phyloP scores from a whole-genome alignment of 1,284 basidiomycete genomes.

The Hypsizygus ulmarius region DNA sequence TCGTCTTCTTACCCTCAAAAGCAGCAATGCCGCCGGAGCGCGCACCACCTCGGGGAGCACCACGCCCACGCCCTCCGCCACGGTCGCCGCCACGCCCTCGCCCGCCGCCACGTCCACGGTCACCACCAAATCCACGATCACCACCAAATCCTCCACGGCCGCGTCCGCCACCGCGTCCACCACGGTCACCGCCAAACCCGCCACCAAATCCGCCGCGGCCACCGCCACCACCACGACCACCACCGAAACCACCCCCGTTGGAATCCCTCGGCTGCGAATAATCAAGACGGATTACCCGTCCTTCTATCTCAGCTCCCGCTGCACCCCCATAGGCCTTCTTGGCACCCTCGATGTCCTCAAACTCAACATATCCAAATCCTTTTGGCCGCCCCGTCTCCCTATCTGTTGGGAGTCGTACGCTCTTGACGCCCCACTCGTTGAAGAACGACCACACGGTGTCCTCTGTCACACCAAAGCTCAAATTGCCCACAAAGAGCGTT shows the following conservation, averaged over 20 bases:
- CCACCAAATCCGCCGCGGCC: conserved; percentile 37
- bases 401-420: conserved; percentile 91
- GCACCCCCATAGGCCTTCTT: conserved; percentile 77
- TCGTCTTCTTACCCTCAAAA: conserved; percentile 81
- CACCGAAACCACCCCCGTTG: conserved; percentile 52
- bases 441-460: conserved; percentile 92
- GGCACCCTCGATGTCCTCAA: conserved; percentile 77
- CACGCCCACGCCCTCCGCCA: conserved; percentile 23
- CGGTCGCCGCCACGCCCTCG: conserved; percentile 48
- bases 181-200: conserved; percentile 36
- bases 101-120: conserved; percentile 42
- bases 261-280: conserved; percentile 84
- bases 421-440: conserved; percentile 87
- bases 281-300: conserved; percentile 83
- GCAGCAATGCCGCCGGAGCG: conserved; percentile 69
- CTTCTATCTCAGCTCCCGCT: conserved; percentile 79
- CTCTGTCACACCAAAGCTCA: conserved; percentile 81
- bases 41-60: conserved; percentile 27
- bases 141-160: conserved; percentile 35
- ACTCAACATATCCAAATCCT: conserved; percentile 98
- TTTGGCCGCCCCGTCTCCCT: conserved; percentile 89
- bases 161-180: conserved; percentile 46
- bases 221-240: conserved; percentile 49
- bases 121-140: conserved; percentile 33
- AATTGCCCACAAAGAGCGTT: conserved; percentile 89